A percentile compares a stretch with the other conserved stretches of the same genome.
phyloP scores from a whole-genome alignment of 768 basidiomycete species.

The Xerocomus spinulosus region DNA sequence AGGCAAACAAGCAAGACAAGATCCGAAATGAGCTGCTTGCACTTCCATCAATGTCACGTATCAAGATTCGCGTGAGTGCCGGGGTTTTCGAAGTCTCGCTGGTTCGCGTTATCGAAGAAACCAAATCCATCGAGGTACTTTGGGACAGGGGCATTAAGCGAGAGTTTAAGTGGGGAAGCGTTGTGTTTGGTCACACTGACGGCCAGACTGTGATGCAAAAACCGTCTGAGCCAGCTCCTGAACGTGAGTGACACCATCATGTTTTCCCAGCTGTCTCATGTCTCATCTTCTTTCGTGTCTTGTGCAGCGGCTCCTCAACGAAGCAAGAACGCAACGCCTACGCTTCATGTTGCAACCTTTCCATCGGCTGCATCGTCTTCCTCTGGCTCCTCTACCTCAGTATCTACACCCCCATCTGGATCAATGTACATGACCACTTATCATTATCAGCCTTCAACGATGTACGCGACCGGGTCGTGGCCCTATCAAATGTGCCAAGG shows the following conservation, averaged over 20 bases:
- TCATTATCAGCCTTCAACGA: constrained; percentile 17
- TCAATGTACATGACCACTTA: constrained; percentile 21
- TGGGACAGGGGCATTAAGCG: constrained; percentile 73
- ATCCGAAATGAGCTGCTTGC: constrained; percentile 66
- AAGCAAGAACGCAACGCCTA: constrained; percentile 10
- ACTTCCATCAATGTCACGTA: constrained; percentile 63
- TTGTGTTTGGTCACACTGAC: constrained; percentile 72
- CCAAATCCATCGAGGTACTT: constrained; percentile 68
- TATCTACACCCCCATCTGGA: constrained; percentile 15
- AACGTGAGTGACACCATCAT: constrained; percentile 37
- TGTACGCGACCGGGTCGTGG: constrained; percentile 29
- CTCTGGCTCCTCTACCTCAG: constrained; percentile 20
- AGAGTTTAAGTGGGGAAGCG: constrained; percentile 80
- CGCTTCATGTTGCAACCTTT: constrained; percentile 22
- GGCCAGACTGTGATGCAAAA: constrained; percentile 64
- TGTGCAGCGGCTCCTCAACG: constrained; percentile 17
- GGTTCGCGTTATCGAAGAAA: constrained; percentile 63
- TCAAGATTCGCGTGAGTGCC: constrained; percentile 80
- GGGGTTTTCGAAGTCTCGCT: constrained; percentile 87
- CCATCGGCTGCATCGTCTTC: constrained; percentile 16
- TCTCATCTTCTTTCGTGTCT: constrained; percentile 10
- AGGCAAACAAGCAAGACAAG: constrained; percentile 68
- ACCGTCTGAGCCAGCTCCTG: constrained; percentile 52
- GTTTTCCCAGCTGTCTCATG: neutral
- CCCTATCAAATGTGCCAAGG: constrained; percentile 28